These are phyloP conservation scores for Microbotryum lychnidis-dioicae DNA, from an alignment of 1,284 basidiomycete species.

Conservation along the genomic window DNA sequence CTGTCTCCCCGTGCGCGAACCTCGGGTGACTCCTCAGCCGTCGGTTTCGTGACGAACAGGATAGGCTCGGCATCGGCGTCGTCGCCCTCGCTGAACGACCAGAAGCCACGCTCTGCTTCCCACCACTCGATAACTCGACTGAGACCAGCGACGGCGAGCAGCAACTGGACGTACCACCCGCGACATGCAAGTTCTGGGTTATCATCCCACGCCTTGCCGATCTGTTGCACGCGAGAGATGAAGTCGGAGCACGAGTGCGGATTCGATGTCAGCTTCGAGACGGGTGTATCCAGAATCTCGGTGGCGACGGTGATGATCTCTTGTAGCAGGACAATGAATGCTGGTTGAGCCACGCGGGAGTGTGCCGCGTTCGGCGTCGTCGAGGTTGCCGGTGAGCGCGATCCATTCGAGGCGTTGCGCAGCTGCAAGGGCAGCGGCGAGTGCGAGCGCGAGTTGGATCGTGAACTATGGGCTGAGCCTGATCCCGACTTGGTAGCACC, in stretches of 20 bases:
- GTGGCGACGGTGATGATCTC: slow-evolving; percentile 91
- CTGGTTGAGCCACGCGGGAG: slow-evolving; percentile 45
- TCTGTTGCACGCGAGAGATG: slow-evolving; percentile 79
- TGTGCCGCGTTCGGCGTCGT: not conserved
- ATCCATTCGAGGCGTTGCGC: slow-evolving; percentile 39
- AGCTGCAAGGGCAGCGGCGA: slow-evolving; percentile 76
- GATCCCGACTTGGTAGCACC: slow-evolving; percentile 12
- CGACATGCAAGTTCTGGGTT: slow-evolving; percentile 96
- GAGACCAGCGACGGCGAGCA: slow-evolving; percentile 92
- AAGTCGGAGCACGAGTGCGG: slow-evolving; percentile 77
- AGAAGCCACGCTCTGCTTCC: slow-evolving; percentile 99
- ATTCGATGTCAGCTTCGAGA: slow-evolving; percentile 72
- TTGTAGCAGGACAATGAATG: slow-evolving; percentile 85
- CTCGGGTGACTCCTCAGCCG: slow-evolving; percentile 14
- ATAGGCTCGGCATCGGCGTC: slow-evolving; percentile 69
- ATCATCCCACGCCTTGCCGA: slow-evolving; percentile 92
- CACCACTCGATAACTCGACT: slow-evolving; percentile 98
- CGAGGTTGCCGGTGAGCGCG: slow-evolving; percentile 15
- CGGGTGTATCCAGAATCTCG: slow-evolving; percentile 82
- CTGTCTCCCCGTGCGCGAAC: slow-evolving; percentile 16
- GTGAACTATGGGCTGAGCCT: slow-evolving; percentile 59
- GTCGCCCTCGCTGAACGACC: slow-evolving; percentile 90
- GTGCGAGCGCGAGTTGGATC: slow-evolving; percentile 87
- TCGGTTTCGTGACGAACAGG: slow-evolving; percentile 69
- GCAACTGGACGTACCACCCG: slow-evolving; percentile 94